Conservation (phyloP, 2,329 filamentous ascomycete genomes). For the Cladosporium halotolerans region DNA sequence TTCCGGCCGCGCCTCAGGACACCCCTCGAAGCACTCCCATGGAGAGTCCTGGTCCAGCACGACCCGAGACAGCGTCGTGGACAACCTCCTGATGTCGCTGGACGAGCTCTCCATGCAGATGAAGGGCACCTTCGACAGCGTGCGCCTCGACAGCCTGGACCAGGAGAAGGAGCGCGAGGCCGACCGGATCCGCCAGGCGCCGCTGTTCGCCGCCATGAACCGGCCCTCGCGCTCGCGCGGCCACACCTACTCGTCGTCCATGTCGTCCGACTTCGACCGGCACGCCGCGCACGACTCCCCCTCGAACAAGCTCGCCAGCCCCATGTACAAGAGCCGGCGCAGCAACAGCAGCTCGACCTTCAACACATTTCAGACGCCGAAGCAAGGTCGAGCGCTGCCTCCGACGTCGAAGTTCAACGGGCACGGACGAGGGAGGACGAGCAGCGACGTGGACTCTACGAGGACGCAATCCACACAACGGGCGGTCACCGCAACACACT, state of each 20-base stretch:
- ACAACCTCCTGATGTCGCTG: constrained; percentile 90
- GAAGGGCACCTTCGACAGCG: constrained; percentile 9
- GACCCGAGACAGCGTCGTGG: constrained; percentile 83
- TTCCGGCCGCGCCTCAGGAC: neutral
- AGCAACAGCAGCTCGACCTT: constrained; percentile 78
- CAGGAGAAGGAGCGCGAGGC: constrained; percentile 16
- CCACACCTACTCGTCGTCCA: constrained; percentile 55
- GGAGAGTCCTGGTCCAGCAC: constrained; percentile 76
- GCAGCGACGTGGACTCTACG: neutral
- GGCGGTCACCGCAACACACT: neutral
- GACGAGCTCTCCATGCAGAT: constrained; percentile 61
- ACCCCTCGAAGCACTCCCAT: constrained; percentile 55
- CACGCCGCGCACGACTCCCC: constrained; percentile 28
- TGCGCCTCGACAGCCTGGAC: constrained; percentile 9
- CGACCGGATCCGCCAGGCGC: constrained; percentile 20
- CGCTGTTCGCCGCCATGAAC: constrained; percentile 21
- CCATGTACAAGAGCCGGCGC: constrained; percentile 47
- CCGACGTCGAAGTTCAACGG: constrained; percentile 8
- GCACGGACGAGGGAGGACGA: neutral
- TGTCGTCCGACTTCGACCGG: constrained; percentile 52
- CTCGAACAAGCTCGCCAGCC: constrained; percentile 19
- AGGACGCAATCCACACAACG: constrained; percentile 1
- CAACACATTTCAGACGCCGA: constrained; percentile 15
- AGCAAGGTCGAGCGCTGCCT: neutral
- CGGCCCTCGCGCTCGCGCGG: constrained; percentile 43